Percentiles rank a stretch among this genome's conserved stretches.
These are phyloP conservation scores for Cyberlindnera mycetangii DNA, from an alignment of 805 yeast genomes.

Conservation along the genomic window DNA sequence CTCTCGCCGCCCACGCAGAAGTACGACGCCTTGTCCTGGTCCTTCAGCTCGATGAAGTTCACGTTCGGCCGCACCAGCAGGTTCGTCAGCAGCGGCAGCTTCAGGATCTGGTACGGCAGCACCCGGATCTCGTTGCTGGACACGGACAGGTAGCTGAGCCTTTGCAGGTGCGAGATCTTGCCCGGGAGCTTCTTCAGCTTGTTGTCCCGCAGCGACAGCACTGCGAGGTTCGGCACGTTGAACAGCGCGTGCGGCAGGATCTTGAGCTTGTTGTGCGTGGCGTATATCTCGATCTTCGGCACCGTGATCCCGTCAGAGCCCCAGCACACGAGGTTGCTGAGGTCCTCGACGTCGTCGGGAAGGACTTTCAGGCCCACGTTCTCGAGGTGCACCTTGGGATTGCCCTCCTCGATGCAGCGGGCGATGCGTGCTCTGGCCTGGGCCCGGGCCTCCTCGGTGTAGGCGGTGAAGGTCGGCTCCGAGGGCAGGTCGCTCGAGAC, in stretches of 20 bases:
- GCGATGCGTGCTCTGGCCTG: conserved; percentile 42
- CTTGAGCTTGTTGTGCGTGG: conserved; percentile 47
- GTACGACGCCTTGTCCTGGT: conserved; percentile 15
- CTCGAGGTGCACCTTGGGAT: conserved; percentile 45
- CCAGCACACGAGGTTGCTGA: conserved; percentile 51
- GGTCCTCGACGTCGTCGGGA: conserved; percentile 58
- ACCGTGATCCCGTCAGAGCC: conserved; percentile 32
- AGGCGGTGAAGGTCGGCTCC: conserved; percentile 19
- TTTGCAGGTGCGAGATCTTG: conserved; percentile 37
- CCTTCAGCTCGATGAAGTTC: conserved; percentile 24
- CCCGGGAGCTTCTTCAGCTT: conserved; percentile 46
- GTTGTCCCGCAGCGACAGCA: conserved; percentile 51
- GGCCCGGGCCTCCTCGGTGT: conserved; percentile 15
- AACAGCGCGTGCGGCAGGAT: conserved; percentile 50
- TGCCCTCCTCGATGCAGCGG: conserved; percentile 45
- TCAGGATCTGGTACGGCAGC: conserved; percentile 52
- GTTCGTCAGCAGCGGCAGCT: conserved; percentile 39
- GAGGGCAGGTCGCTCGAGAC: conserved; percentile 23
- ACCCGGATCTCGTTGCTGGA: conserved; percentile 48
- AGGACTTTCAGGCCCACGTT: conserved; percentile 43
- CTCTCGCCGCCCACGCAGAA: conserved; percentile 26
- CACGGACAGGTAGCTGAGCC: conserved; percentile 49
- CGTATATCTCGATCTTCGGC: conserved; percentile 45
- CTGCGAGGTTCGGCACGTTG: conserved; percentile 46
- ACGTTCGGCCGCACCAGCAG: conserved; percentile 60